These are phyloP conservation scores for Neoscytalidium dimidiatum DNA, from an alignment of 2,329 filamentous ascomycete species.

Conservation along the genomic window DNA sequence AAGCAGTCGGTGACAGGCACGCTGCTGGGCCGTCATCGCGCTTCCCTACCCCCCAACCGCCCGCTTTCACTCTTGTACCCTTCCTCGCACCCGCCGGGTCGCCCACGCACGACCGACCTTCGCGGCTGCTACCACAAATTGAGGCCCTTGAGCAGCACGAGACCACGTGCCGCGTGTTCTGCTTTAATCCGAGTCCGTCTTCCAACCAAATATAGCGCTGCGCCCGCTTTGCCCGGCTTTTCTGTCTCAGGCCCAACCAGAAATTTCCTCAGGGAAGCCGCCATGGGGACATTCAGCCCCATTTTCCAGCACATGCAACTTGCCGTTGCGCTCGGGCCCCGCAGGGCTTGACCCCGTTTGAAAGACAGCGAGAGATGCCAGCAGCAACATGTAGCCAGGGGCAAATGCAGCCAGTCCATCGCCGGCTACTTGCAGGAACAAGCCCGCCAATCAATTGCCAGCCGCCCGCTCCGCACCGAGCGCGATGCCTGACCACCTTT, in stretches of 20 bases:
- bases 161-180: constrained; percentile 5
- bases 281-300: not conserved
- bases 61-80: no score
- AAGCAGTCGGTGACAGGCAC: not conserved
- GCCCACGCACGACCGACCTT: not conserved
- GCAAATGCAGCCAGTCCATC: not conserved
- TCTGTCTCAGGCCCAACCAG: constrained; percentile 13
- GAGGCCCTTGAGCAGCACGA: not conserved
- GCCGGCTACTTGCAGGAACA: constrained; percentile 8
- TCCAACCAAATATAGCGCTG: not conserved
- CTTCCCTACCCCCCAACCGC: not conserved
- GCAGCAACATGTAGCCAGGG: constrained; percentile 4
- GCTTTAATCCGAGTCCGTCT: constrained; percentile 6
- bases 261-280: not conserved
- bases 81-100: not conserved
- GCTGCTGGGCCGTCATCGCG: not conserved
- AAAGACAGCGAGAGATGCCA: not conserved
- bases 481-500: constrained; percentile 3
- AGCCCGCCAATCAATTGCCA: constrained; percentile 15
- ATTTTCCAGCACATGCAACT: not conserved
- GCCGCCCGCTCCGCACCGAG: not conserved
- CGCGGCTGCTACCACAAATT: not conserved
- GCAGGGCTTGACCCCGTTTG: not conserved
- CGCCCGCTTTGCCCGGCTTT: not conserved
- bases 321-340: not conserved